A percentile compares a stretch with the other conserved stretches of the same genome.
Conservation (phyloP, 352 stramenopile species). For the Phytophthora boehmeriae region DNA sequence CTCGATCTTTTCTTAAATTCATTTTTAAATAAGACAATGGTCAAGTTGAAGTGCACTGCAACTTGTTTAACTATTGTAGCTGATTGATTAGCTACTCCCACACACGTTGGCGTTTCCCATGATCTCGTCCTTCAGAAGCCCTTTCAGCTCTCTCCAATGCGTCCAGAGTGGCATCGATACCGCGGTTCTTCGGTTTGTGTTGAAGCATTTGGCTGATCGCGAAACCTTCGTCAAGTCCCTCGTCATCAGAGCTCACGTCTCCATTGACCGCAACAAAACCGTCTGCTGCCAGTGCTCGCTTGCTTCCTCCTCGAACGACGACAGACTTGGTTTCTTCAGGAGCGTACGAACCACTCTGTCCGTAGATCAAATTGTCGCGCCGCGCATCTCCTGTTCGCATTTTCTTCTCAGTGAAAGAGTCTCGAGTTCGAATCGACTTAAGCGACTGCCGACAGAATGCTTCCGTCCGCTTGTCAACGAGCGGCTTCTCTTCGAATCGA, state of each 20-base stretch:
- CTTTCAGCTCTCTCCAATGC: slow-evolving; percentile 51
- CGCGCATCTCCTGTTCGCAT: slow-evolving; percentile 43
- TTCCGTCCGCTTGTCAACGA: slow-evolving; percentile 31
- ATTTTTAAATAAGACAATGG: no score
- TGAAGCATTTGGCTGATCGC: slow-evolving; percentile 7
- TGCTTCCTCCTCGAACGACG: slow-evolving; percentile 37
- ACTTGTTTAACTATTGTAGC: neutral
- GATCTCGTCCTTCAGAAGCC: neutral
- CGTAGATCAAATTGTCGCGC: slow-evolving; percentile 50
- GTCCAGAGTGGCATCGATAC: slow-evolving; percentile 43
- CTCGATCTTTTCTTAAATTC: no score
- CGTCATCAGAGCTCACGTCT: slow-evolving; percentile 39
- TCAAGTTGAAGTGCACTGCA: slow-evolving; percentile 3
- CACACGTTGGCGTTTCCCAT: slow-evolving; percentile 14
- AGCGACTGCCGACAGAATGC: slow-evolving; percentile 31
- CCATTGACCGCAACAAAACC: slow-evolving; percentile 69
- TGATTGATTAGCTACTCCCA: slow-evolving; percentile 20
- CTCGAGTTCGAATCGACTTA: slow-evolving; percentile 15
- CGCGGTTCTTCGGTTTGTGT: slow-evolving; percentile 10
- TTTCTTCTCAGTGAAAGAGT: slow-evolving; percentile 28
- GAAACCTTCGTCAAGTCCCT: slow-evolving; percentile 22
- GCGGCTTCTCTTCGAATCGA: slow-evolving; percentile 42
- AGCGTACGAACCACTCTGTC: slow-evolving; percentile 48
- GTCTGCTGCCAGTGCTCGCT: slow-evolving; percentile 39
- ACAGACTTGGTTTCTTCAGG: slow-evolving; percentile 55